Base-by-base conservation (phyloP, 1,284 basidiomycete species). In the Tilletia walkeri region DNA sequence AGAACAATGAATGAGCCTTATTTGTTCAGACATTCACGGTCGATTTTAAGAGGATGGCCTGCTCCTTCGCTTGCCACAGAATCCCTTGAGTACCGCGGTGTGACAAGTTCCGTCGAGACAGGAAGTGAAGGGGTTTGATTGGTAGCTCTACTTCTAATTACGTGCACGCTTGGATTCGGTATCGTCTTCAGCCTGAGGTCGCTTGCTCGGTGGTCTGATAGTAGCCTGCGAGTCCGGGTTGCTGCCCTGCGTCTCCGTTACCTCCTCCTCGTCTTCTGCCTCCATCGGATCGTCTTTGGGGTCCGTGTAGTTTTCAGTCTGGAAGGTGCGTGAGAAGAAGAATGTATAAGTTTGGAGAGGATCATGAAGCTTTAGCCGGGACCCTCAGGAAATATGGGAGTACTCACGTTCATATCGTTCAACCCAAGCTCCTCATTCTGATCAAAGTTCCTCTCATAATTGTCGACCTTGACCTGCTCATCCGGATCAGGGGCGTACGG, bases 401-500 rank as follows among this genome's bases (percentile, higher is more conserved):
- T 14, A 81, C 95, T 93, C 4, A 96, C 90, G 75, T 92, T 91
- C 86, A 99, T 99, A 83, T 99, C 96, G 82, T 97, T 98, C 81
- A 99, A 84, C 0, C 96, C 96, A 10, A 99, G 86, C 69, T 95
- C 93, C 83, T 99, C 95, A 82, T 99, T 95, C 86, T 99, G 94
- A 69, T 94, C 89, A 86, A 88, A 92, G 5, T 89, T 89, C 67
- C 96, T 87, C 41, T 93, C 90, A 81, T 98, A 99, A 72, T 85
- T 85, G 81, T 92, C 92, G 66, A 91, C 76, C 1, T 49, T 69
- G 16, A 83, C 47, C 76, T 83, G 82, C 73, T 89, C 67, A 85
- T 88, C 92, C 38, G 78, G 75, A 71, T 86, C 85, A 2, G 85
- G 84, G 2, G 84, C 84, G 71, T 85, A 98, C 18, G 95, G 84